Base-by-base conservation (phyloP, 1,284 basidiomycete species). In the Malassezia nana region DNA sequence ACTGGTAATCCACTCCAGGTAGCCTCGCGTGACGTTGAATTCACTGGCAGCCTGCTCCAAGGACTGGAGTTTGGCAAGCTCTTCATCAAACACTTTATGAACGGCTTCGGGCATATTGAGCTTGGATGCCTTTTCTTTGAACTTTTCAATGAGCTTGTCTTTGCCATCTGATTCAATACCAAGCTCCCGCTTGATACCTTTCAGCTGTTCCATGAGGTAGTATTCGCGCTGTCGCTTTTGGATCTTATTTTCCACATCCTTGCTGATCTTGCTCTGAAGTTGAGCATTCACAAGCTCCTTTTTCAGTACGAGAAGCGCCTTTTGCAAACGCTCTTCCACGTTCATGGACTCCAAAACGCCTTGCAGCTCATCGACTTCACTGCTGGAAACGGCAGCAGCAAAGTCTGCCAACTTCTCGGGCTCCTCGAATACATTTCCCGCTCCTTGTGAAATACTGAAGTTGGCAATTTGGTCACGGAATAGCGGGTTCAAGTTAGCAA, bases 391-490 rank as follows among this genome's bases (percentile, higher is more conserved):
- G 0, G 92, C 92, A 0, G 92, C 94, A 0, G 92, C 90, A 71
- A 98, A 95, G 73, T 99, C 92, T 2, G 92, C 94, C 26, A 98
- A 83, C 75, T 92, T 94, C 76, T 95, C 92, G 0, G 92, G 92
- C 72, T 96, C 91, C 71, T 96, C 92, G 67, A 98, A 96, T 51
- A 98, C 88, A 75, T 94, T 96, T n/a, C 87, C 83, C 4, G 90
- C 86, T 45, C 89, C 84, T 75, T 94, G 89, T 72, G 87, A 89
- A 76, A 94, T 92, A 18, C 86, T 88, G 76, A 95, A 96, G 75
- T 91, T 92, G 65, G 88, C 89, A 62, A 92, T 94, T 75, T 96
- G 92, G 77, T 96, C 92, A 47, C 92, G 85, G 84, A 98, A 96
- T 59, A 96, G 83, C 0, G 91, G 90, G 76, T 94, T 95, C 49